These are phyloP conservation scores for Leccinum boreale DNA, from an alignment of 768 basidiomycete genomes.

Conservation along the genomic window DNA sequence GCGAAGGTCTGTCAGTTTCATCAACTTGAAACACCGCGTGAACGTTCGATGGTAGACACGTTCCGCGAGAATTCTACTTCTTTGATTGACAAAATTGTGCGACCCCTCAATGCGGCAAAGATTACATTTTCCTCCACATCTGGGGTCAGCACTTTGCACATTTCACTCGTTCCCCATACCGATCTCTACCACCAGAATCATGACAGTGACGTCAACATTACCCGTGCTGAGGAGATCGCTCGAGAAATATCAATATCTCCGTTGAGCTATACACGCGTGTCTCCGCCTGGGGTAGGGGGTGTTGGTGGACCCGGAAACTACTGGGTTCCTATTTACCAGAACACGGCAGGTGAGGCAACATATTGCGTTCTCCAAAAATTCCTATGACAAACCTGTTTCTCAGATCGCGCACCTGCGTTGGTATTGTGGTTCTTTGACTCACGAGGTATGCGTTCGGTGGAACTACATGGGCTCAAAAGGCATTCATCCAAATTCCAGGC, in stretches of 20 bases:
- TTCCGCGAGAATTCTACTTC: slow-evolving; percentile 64
- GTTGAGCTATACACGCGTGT: slow-evolving; percentile 58
- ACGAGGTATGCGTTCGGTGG: slow-evolving; percentile 39
- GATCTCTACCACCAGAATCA: slow-evolving; percentile 51
- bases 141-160: slow-evolving; percentile 46
- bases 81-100: slow-evolving; percentile 62
- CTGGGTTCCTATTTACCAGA: slow-evolving; percentile 67
- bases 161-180: neutral
- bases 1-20: slow-evolving; percentile 46
- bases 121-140: slow-evolving; percentile 69
- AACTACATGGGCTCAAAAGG: neutral
- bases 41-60: slow-evolving; percentile 43
- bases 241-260: slow-evolving; percentile 55
- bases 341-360: slow-evolving; percentile 27
- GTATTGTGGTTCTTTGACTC: slow-evolving; percentile 80
- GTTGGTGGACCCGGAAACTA: slow-evolving; percentile 64
- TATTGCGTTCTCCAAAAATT: neutral
- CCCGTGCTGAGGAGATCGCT: slow-evolving; percentile 62
- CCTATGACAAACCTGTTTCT: neutral
- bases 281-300: slow-evolving; percentile 63
- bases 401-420: slow-evolving; percentile 46
- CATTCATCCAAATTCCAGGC: slow-evolving; percentile 31
- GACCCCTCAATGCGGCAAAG: slow-evolving; percentile 51
- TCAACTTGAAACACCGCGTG: neutral
- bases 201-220: slow-evolving; percentile 71